Evolutionary conservation across 495 filamentous ascomycete genomes (phyloP).

Genomic region (Choiromyces venosus): DNA sequence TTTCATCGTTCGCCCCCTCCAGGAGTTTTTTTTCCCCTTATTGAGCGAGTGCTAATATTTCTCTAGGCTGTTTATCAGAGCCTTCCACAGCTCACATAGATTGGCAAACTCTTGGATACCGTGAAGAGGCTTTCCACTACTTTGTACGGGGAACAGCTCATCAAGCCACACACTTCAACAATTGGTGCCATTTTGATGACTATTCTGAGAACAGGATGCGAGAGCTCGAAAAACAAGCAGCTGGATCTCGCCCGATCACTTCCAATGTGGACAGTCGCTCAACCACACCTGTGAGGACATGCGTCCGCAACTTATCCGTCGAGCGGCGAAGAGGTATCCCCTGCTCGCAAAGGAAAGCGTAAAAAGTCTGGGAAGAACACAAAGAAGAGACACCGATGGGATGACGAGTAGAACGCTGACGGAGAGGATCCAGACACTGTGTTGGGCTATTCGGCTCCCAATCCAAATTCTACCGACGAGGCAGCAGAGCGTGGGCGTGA

Average conservation of each 20-base stretch:
- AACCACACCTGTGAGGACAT: conserved; percentile 54
- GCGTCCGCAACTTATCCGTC: conserved; percentile 60
- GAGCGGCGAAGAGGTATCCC: too few species aligned
- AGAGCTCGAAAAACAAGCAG: conserved; percentile 59
- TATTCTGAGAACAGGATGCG: too few species aligned
- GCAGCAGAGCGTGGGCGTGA: conserved; percentile 46
- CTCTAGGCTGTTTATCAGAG: conserved; percentile 88
- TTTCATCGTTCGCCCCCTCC: conserved; percentile 67
- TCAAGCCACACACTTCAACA: conserved; percentile 65
- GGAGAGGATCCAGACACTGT: conserved; percentile 67
- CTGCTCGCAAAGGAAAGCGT: conserved; percentile 54
- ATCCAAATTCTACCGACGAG: conserved; percentile 48
- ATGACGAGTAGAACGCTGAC: conserved; percentile 75
- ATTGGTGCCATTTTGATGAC: conserved; percentile 69
- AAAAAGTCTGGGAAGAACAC: conserved; percentile 60
- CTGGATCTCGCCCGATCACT: conserved; percentile 42
- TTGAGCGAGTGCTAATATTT: conserved; percentile 11
- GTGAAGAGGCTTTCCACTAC: conserved; percentile 79
- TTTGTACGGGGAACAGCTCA: conserved; percentile 77
- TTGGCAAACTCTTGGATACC: too few species aligned
- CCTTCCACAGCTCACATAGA: conserved; percentile 85
- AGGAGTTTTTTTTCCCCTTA: too few species aligned
- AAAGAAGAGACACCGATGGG: conserved; percentile 83
- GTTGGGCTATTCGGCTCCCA: conserved; percentile 74
- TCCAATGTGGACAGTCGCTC: conserved; percentile 34